phyloP scores from a whole-genome alignment of 495 filamentous ascomycete genomes.

The Lentithecium fluviatile region DNA sequence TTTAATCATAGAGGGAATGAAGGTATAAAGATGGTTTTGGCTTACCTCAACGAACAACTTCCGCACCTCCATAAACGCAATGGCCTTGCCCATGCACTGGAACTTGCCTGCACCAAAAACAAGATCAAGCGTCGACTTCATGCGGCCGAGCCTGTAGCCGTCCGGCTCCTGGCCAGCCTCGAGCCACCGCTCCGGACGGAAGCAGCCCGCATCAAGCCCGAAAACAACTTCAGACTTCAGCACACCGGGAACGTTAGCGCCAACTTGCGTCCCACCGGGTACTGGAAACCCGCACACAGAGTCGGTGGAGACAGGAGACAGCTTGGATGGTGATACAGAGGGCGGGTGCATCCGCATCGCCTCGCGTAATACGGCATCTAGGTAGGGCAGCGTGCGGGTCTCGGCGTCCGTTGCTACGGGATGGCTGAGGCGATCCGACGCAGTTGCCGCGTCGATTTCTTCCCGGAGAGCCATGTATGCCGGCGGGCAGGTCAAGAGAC shows the following conservation, averaged over 20 bases:
- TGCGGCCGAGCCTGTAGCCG: constrained; percentile 6
- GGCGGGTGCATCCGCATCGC: constrained; percentile 32
- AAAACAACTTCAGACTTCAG: constrained; percentile 28
- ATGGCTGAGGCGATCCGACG: not conserved
- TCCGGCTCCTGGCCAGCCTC: constrained; percentile 22
- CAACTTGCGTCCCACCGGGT: constrained; percentile 54
- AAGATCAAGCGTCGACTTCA: constrained; percentile 22
- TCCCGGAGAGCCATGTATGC: constrained; percentile 21
- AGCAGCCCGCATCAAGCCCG: constrained; percentile 34
- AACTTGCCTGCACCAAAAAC: constrained; percentile 45
- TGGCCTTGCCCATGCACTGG: constrained; percentile 43
- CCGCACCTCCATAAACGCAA: constrained; percentile 49
- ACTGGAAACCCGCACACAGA: constrained; percentile 48
- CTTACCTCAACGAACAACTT: constrained; percentile 61
- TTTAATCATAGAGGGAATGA: too few relatives aligned
- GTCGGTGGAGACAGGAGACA: too few relatives aligned
- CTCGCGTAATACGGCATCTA: constrained; percentile 39
- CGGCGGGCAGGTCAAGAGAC: constrained; percentile 20
- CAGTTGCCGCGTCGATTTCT: constrained; percentile 29
- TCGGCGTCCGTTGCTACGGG: constrained; percentile 7
- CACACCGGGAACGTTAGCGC: constrained; percentile 41
- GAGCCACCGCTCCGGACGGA: constrained; percentile 42
- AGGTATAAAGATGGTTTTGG: too few relatives aligned
- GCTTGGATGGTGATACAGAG: too few relatives aligned
- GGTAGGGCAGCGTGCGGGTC: constrained; percentile 28